Evolutionary conservation across 768 basidiomycete species (phyloP), one percentile per base, ranked within the genome.

Genomic region (Strobilomyces echinocephalus): DNA sequence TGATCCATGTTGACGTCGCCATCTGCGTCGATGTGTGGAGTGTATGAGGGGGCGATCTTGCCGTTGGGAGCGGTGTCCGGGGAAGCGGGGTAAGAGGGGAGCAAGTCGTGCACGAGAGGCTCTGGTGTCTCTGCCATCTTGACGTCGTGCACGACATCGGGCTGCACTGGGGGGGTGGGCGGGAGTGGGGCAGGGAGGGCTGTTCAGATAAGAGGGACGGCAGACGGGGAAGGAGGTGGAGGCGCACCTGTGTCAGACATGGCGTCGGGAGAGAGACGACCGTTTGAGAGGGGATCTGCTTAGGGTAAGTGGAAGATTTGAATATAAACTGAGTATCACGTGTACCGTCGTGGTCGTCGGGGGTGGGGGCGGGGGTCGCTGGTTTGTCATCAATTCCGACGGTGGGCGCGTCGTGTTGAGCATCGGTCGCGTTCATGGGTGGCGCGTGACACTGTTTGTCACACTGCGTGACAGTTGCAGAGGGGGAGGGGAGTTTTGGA

Each of bases 391-490:
- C 61, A 53, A 50, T 44, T 60, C 58, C 62, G 61, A 59, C 55
- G 58, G 59, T 51, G 65, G 62, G 68, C 68, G 68, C 63, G 62
- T 57, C 50, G 65, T 53, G 59, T 60, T 58, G 64, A 56, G 60
- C 18, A 61, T 70, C 63, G 54, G 65, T 63, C 78, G 78, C 79
- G 79, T 77, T 78, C 84, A 85, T 86, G 75, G 75, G 76, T 74
- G 75, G 74, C 75, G 79, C 77, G 86, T 87, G 84, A 87, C 85
- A 62, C 30, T 56, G 61, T 67, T 62, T 56, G 85, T 87, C 68
- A 69, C 83, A 86, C 84, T 64, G 77, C 71, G 81, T 82, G 78
- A 82, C 80, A 57, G 60, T 65, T 68, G 53, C 46, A 68, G 66
- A 69, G 73, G 73, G 73, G 70, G 70, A 76, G 78, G 81, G 78